Percentiles rank a stretch among this genome's conserved stretches.
phyloP scores from a whole-genome alignment of 2,329 filamentous ascomycete species.

The Pyrenophora teres region DNA sequence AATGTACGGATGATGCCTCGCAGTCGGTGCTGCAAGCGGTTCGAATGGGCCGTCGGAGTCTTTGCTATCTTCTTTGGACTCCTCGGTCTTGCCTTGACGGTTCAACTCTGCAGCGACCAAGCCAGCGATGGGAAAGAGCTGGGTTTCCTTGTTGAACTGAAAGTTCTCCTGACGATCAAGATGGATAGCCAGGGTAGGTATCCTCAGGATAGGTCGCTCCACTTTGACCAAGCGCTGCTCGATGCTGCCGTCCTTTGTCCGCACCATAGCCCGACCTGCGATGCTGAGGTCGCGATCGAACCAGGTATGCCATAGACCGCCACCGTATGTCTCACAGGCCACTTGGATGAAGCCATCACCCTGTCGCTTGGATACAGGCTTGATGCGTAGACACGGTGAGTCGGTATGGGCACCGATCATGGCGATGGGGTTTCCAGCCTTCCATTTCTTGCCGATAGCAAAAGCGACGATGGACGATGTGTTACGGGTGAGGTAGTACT shows the following conservation, averaged over 20 bases:
- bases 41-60: slow-evolving; percentile 59
- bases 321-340: slow-evolving; percentile 94
- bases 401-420: slow-evolving; percentile 98
- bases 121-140: slow-evolving; percentile 91
- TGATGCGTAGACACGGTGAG: slow-evolving; percentile 87
- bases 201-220: slow-evolving; percentile 84
- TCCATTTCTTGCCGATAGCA: slow-evolving; percentile 88
- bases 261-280: slow-evolving; percentile 85
- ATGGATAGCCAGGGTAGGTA: slow-evolving; percentile 93
- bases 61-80: slow-evolving; percentile 52
- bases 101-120: slow-evolving; percentile 88
- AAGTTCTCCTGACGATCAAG: slow-evolving; percentile 85
- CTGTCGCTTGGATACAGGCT: slow-evolving; percentile 90
- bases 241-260: slow-evolving; percentile 72
- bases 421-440: slow-evolving; percentile 83
- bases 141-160: slow-evolving; percentile 94
- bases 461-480: slow-evolving; percentile 91
- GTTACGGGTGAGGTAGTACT: slow-evolving; percentile 96
- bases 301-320: slow-evolving; percentile 97
- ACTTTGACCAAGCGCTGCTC: slow-evolving; percentile 87
- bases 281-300: slow-evolving; percentile 94
- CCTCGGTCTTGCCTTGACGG: slow-evolving; percentile 63
- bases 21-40: slow-evolving; percentile 75
- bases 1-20: slow-evolving; percentile 87
- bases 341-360: slow-evolving; percentile 89